phyloP scores from a whole-genome alignment of 352 stramenopile species.

The Pythium sp. region DNA sequence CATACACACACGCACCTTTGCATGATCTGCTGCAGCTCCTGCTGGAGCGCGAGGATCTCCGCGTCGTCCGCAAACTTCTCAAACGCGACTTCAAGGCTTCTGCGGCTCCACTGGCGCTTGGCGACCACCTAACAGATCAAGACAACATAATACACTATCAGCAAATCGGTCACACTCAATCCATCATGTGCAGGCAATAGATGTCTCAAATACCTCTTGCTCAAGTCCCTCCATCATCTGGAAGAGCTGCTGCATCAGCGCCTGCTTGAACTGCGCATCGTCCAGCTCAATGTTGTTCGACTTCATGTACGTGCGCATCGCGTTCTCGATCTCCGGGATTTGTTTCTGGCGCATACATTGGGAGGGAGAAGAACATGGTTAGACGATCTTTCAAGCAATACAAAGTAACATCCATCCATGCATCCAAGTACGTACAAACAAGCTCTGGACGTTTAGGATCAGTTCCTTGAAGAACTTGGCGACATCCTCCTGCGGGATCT shows the following conservation, averaged over 20 bases:
- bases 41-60: slow-evolving; percentile 59
- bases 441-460: slow-evolving; percentile 48
- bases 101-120: slow-evolving; percentile 56
- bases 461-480: slow-evolving; percentile 74
- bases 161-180: background rate
- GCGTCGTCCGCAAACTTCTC: slow-evolving; percentile 60
- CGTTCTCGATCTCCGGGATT: slow-evolving; percentile 64
- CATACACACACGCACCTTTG: slow-evolving; percentile 33
- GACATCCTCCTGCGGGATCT: slow-evolving; percentile 63
- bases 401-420: background rate
- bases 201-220: slow-evolving; percentile 25
- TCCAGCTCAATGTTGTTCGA: slow-evolving; percentile 61
- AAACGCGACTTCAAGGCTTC: slow-evolving; percentile 59
- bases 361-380: background rate
- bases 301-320: slow-evolving; percentile 64
- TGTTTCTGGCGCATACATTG: slow-evolving; percentile 34
- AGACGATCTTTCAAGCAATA: background rate
- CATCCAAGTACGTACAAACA: slow-evolving; percentile 45
- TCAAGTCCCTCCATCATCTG: slow-evolving; percentile 71
- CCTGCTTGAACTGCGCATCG: slow-evolving; percentile 75
- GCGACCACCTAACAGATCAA: slow-evolving; percentile 34
- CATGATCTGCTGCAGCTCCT: slow-evolving; percentile 70
- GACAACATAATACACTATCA: background rate
- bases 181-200: background rate
- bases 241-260: slow-evolving; percentile 71